Evolutionary conservation across 345 rosid species (phyloP).

Genomic region (Arabidopsis arenosa): DNA sequence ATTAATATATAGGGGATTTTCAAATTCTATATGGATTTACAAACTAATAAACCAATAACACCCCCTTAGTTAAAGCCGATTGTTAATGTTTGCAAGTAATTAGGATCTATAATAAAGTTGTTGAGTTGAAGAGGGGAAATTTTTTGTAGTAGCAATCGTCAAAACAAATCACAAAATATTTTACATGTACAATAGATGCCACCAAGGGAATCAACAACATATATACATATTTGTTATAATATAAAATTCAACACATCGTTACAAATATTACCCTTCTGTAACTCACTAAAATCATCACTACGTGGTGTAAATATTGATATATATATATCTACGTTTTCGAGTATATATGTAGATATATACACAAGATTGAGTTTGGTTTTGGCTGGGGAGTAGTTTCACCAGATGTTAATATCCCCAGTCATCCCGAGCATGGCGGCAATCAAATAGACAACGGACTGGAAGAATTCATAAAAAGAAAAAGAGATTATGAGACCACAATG

Average conservation of each 20-base stretch:
- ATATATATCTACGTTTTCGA: conserved; percentile 12
- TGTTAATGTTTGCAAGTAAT: no score
- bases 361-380: background rate
- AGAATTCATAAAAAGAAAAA: conserved; percentile 1
- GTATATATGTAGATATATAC: conserved; percentile 11
- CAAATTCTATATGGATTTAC: no score
- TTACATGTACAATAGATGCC: conserved; percentile 22
- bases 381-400: conserved; percentile 45
- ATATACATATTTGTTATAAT: background rate
- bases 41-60: no score
- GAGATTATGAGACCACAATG: conserved; percentile 10
- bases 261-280: background rate
- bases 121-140: background rate
- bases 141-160: background rate
- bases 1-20: no score
- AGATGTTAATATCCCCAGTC: conserved; percentile 55
- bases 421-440: conserved; percentile 65
- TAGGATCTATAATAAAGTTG: background rate
- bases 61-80: no score
- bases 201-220: conserved; percentile 22
- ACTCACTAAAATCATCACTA: background rate
- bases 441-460: conserved; percentile 67
- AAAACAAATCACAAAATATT: conserved; percentile 2
- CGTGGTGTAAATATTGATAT: background rate
- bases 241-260: background rate